Evolutionary conservation across 306 rosid species (phyloP), one percentile per base, ranked within the genome.

Genomic region (Castanea sativa): DNA sequence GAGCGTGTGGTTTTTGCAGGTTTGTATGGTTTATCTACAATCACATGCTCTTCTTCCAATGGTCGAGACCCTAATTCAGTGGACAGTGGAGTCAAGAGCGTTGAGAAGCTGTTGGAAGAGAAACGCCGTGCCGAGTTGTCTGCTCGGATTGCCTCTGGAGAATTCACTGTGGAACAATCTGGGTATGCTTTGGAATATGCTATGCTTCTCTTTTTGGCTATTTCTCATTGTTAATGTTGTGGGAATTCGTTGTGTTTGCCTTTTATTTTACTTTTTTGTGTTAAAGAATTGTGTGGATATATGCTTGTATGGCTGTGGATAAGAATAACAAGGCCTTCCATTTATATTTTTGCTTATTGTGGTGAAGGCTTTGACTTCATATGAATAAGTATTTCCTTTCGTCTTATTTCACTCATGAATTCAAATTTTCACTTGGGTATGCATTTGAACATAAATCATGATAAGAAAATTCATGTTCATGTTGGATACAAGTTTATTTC

Each of bases 101-200:
- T 72, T 45, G 89, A 92, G 58, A 83, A 45, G 57, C 58, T 83
- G 59, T 60, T 76, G 64, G 86, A 83, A 80, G 83, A 86, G 80
- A 91, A 90, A 79, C 86, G 78, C 64, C 91, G 90, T 11, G 93
- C 92, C 29, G 88, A 90, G 79, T 82, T 91, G 73, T 91, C 92
- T 73, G 76, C 93, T 81, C 87, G 87, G 79, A 95, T 95, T 85
- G 89, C 98, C 59, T 80, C 94, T 51, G 97, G 99, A 53, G 96
- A 87, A 78, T 95, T 90, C 78, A 89, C 98, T 1, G 97, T 89
- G n/a, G 80, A 83, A 14, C 78, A 87, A 78, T 75, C 90, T 52
- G 91, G 94, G 99, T 95, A 84, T 85, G 64, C 35, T 25, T 76
- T 18, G 11, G 55, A 35, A 53, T 5, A 45, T 6, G 2, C 57